Evolutionary conservation across 768 basidiomycete genomes (phyloP).

Genomic region (Mrakia gelida): DNA sequence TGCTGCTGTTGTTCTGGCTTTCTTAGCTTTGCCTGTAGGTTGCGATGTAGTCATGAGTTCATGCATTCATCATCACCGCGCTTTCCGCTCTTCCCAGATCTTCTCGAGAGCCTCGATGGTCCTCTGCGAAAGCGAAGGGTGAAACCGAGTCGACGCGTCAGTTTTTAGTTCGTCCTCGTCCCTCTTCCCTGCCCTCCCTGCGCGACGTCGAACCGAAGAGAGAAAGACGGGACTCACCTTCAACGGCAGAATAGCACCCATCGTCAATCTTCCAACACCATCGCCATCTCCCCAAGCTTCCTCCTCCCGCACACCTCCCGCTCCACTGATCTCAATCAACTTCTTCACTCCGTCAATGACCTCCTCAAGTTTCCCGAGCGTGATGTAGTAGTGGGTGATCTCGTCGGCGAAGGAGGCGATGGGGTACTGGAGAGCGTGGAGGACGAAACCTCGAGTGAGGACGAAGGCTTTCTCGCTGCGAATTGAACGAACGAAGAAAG

Average conservation of each 20-base stretch:
- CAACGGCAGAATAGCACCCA: slow-evolving; percentile 22
- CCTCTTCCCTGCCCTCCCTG: neutral
- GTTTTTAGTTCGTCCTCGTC: neutral
- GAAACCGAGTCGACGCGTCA: neutral
- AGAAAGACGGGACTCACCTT: slow-evolving; percentile 13
- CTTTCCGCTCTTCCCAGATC: slow-evolving; percentile 14
- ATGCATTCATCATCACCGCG: too few species aligned
- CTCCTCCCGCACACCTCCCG: slow-evolving; percentile 7
- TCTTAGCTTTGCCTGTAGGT: too few species aligned
- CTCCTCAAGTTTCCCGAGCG: slow-evolving; percentile 2
- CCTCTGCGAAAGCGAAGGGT: slow-evolving; percentile 8
- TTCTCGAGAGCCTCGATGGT: slow-evolving; percentile 22
- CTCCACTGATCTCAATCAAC: slow-evolving; percentile 14
- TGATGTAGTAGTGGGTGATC: slow-evolving; percentile 19
- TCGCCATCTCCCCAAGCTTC: slow-evolving; percentile 23
- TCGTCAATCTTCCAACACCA: slow-evolving; percentile 26
- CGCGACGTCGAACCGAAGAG: too few species aligned
- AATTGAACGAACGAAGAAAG: neutral
- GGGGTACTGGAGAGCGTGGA: slow-evolving; percentile 29
- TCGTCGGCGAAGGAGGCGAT: slow-evolving; percentile 18
- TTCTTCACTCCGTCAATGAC: slow-evolving; percentile 5
- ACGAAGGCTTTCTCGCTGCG: slow-evolving; percentile 30
- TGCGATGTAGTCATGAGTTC: neutral
- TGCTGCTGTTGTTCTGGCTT: too few species aligned
- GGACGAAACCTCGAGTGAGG: slow-evolving; percentile 27